Base-by-base conservation (phyloP, 169 alveolate species). In the Fabrea salina region DNA sequence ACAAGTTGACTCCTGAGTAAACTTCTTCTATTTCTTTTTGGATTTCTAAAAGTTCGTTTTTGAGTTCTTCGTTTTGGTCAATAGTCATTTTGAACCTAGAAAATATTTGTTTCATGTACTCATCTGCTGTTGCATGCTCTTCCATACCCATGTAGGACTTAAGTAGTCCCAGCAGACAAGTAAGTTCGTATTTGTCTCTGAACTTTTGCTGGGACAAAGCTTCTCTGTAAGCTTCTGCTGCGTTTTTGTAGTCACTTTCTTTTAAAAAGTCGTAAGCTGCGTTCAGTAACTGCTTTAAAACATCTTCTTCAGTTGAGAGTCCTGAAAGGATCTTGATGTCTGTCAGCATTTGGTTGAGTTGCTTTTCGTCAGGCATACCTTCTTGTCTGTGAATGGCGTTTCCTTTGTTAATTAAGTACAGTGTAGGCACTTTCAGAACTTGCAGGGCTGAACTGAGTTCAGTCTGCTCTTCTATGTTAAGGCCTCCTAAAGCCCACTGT, bases 271-370 rank as follows among this genome's bases (percentile, higher is more conserved):
- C 74, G 32, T 61, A 16, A 8, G 41, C 74, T 0, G 74, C 74
- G 2, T 8, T 13, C 13, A 61, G 25, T 33, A 61, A 4, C 1
- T 4, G 25, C 13, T 32, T 25, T 35, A 61, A 35, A 61, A 61
- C 49, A 16, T 30, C 32, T 37, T 61, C 74, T 35, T 61, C 74
- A 32, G 41, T 61, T 27, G 13, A 2, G n/a, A 61, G 74, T 27
- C 74, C 74, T 35, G 74, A 47, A 16, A 61, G 19, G 0, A 61
- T 8, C 25, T 61, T 61, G 32, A 37, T 51, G 39, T 61, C 74
- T 16, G n/a, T 30, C 16, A 61, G 13, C 25, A 61, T 16, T 37
- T 61, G 41, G 39, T 27, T 37, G n/a, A 61, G 11, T 16, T 27
- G 32, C n/a, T 61, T 51, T 61, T 61, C 74, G 16, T 13, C 32